Percentiles rank a stretch among this genome's conserved stretches.
These are phyloP conservation scores for Nigrospora sphaerica DNA, from an alignment of 2,329 filamentous ascomycete species.

Conservation along the genomic window DNA sequence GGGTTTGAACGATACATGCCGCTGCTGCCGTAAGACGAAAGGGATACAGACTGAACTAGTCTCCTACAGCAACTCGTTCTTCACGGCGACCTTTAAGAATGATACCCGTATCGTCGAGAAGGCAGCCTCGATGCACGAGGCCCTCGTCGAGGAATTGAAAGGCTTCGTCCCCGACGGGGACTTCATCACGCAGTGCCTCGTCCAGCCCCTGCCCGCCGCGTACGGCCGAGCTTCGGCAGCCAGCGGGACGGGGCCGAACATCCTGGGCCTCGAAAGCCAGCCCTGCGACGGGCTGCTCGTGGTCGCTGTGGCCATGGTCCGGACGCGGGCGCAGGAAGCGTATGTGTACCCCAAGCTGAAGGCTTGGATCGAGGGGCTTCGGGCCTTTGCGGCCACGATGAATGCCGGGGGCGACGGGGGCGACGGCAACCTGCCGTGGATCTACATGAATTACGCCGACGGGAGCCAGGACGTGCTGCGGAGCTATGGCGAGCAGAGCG, in stretches of 20 bases:
- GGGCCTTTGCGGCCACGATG: too few relatives aligned
- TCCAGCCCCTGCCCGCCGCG: constrained; percentile 10
- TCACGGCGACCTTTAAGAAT: constrained; percentile 10
- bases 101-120: constrained; percentile 9
- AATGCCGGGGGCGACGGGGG: too few relatives aligned
- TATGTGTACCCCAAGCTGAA: background rate
- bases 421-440: background rate
- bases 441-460: constrained; percentile 19
- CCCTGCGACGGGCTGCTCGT: background rate
- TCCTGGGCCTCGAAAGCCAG: background rate
- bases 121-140: constrained; percentile 3
- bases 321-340: background rate
- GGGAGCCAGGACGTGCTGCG: constrained; percentile 14
- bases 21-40: too few relatives aligned
- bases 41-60: too few relatives aligned
- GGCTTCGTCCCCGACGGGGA: constrained; percentile 5
- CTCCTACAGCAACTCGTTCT: constrained; percentile 7
- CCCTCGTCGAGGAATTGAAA: constrained; percentile 6
- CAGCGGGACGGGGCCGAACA: too few relatives aligned
- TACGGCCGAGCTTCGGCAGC: too few relatives aligned
- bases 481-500: constrained; percentile 18
- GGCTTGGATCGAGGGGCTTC: background rate
- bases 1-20: background rate
- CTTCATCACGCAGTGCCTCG: constrained; percentile 6
- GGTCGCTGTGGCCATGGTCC: background rate